A percentile compares a stretch with the other conserved stretches of the same genome.
These are phyloP conservation scores for Neckera pumila DNA, from an alignment of 225 moss, liverwort and hornwort species.

Conservation along the genomic window DNA sequence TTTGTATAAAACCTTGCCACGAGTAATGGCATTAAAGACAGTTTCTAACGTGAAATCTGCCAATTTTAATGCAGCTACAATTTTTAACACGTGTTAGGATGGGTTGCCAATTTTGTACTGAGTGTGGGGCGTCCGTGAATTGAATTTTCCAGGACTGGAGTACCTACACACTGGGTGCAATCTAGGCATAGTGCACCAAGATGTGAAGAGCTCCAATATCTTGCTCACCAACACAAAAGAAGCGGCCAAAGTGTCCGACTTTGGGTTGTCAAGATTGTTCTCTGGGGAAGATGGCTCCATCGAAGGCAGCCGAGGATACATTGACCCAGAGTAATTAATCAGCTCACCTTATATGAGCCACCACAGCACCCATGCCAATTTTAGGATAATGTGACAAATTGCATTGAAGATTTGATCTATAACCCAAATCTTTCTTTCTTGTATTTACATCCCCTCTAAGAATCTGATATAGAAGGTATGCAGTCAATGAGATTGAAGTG, in stretches of 20 bases:
- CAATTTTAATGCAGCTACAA: not conserved
- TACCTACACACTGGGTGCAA: slow-evolving; percentile 33
- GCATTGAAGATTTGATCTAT: not conserved
- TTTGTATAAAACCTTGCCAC: no score
- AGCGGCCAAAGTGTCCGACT: slow-evolving; percentile 40
- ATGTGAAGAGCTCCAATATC: slow-evolving; percentile 59
- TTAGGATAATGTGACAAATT: not conserved
- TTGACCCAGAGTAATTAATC: slow-evolving; percentile 6
- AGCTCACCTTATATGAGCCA: not conserved
- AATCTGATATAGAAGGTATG: not conserved
- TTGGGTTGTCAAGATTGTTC: slow-evolving; percentile 45
- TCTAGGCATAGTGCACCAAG: slow-evolving; percentile 36
- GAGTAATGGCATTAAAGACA: no score
- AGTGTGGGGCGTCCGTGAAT: not conserved
- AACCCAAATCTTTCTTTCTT: not conserved
- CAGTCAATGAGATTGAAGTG: not conserved
- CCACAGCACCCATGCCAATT: not conserved
- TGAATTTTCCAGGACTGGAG: slow-evolving; percentile 25
- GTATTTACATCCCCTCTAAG: not conserved
- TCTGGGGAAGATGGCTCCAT: not conserved
- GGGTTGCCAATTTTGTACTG: not conserved
- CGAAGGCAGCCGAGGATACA: not conserved
- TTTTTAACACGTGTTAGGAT: not conserved
- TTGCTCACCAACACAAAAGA: slow-evolving; percentile 14
- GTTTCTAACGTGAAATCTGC: not conserved